Percentiles rank a stretch among this genome's conserved stretches.
Conservation (phyloP, 768 basidiomycete genomes). For the Suillus decipiens region DNA sequence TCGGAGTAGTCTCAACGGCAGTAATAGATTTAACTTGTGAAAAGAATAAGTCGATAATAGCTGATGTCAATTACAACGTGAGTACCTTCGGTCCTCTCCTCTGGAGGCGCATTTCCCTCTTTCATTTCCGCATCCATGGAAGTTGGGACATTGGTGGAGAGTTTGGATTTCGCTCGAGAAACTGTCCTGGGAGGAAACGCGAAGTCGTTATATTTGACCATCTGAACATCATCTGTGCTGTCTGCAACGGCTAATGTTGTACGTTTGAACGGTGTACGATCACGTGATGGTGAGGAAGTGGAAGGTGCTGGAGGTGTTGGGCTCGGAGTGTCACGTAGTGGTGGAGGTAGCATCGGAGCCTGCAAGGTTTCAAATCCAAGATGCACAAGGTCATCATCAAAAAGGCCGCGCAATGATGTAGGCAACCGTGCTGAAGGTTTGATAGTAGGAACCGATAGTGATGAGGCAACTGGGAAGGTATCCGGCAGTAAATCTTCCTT, state of each 20-base stretch:
- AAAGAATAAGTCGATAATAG: slow-evolving; percentile 35
- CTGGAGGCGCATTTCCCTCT: slow-evolving; percentile 1
- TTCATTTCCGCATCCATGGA: slow-evolving; percentile 30
- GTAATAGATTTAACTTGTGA: slow-evolving; percentile 49
- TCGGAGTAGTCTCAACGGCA: slow-evolving; percentile 50
- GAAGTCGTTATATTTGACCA: slow-evolving; percentile 51
- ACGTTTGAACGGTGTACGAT: slow-evolving; percentile 34
- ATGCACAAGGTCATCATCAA: slow-evolving; percentile 56
- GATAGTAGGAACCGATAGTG: slow-evolving; percentile 44
- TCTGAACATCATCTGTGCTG: slow-evolving; percentile 40
- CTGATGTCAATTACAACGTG: neutral
- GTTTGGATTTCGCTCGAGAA: slow-evolving; percentile 36
- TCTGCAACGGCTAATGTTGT: slow-evolving; percentile 28
- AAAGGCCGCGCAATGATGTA: slow-evolving; percentile 75
- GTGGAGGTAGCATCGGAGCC: slow-evolving; percentile 35
- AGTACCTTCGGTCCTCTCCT: slow-evolving; percentile 9
- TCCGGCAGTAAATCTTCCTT: slow-evolving; percentile 26
- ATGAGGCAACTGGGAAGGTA: slow-evolving; percentile 17
- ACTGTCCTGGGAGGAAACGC: slow-evolving; percentile 48
- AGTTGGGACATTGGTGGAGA: slow-evolving; percentile 22
- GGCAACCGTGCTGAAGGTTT: slow-evolving; percentile 61
- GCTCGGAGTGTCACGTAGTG: slow-evolving; percentile 27
- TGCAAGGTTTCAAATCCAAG: slow-evolving; percentile 43
- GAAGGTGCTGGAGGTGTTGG: slow-evolving; percentile 29
- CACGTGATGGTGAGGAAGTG: slow-evolving; percentile 40